Evolutionary conservation across 257 asterid genomes (phyloP), one percentile per base, ranked within the genome.

Genomic region (Petunia secreta): DNA sequence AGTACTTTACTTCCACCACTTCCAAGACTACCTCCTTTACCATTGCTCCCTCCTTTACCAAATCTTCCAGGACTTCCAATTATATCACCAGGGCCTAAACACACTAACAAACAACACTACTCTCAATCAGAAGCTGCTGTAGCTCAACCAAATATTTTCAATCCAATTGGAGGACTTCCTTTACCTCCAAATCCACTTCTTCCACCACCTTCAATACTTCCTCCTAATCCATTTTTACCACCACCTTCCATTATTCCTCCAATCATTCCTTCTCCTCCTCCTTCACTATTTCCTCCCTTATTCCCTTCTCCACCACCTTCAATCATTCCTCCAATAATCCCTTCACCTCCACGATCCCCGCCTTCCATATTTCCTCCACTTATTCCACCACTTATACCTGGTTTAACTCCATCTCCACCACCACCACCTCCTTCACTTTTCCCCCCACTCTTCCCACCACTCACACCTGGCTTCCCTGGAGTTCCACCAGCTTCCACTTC

Each of bases 401-500:
- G 94, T 55, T n/a, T 91, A 37, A 79, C 85, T 53, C 89, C 92
- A 4, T 74, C 93, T 38, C 88, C 87, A 1, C 85, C 88, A 5
- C 88, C 91, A 4, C 91, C 93, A 3, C 85, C 89, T 0, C 76
- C 90, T n/a, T 85, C 93, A 2, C 55, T 80, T 44, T 79, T 88
- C 62, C 89, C 88, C n/a, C 54, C 86, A 43, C 93, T 83, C 48
- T 62, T 88, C 57, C 91, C 91, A 63, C 91, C 88, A 1, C 83
- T 91, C 15, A 43, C 77, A 0, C 94, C 94, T n/a, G 92, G 93
- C 78, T 84, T 85, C 77, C 93, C 95, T 1, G 88, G 94, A 79
- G 90, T 69, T 79, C 93, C 92, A 44, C 90, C 91, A 14, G 88
- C 91, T 58, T 16, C 55, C 71, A 80, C 57, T 58, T 74, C 57